Conservation (phyloP, 2,329 filamentous ascomycete species). For the Scytalidium sp. region DNA sequence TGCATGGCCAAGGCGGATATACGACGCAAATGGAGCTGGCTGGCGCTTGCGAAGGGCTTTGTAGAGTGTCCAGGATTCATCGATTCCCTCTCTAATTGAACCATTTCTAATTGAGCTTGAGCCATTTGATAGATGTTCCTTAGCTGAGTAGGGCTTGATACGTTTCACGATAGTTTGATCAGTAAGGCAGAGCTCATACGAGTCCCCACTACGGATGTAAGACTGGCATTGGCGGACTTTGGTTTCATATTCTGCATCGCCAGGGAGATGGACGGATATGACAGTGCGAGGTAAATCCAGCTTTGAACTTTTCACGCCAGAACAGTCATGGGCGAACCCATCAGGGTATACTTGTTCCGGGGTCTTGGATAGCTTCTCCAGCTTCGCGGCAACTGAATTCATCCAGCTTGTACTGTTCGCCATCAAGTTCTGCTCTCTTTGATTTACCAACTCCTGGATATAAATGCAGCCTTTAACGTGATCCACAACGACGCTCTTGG, state of each 20-base stretch:
- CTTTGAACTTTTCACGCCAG: too few species aligned
- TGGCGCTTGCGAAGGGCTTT: slow-evolving; percentile 24
- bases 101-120: slow-evolving; percentile 3
- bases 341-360: not conserved
- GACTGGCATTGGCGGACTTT: slow-evolving; percentile 32
- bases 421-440: slow-evolving; percentile 37
- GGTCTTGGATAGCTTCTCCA: slow-evolving; percentile 6
- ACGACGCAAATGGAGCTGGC: slow-evolving; percentile 62
- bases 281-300: too few species aligned
- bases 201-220: slow-evolving; percentile 34
- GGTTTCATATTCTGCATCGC: slow-evolving; percentile 25
- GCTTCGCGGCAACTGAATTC: slow-evolving; percentile 8
- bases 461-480: slow-evolving; percentile 53
- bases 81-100: not conserved
- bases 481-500: slow-evolving; percentile 63
- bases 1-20: slow-evolving; percentile 64
- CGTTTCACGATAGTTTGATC: slow-evolving; percentile 24
- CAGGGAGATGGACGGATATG: slow-evolving; percentile 19
- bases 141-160: slow-evolving; percentile 2
- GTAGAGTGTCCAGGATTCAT: slow-evolving; percentile 26
- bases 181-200: slow-evolving; percentile 38
- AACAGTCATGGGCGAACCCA: too few species aligned
- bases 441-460: slow-evolving; percentile 51
- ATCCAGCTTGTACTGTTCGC: slow-evolving; percentile 29
- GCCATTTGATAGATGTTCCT: not conserved